Evolutionary conservation across 75 land plant species (phyloP).

Genomic region (Selaginella moellendorffii): DNA sequence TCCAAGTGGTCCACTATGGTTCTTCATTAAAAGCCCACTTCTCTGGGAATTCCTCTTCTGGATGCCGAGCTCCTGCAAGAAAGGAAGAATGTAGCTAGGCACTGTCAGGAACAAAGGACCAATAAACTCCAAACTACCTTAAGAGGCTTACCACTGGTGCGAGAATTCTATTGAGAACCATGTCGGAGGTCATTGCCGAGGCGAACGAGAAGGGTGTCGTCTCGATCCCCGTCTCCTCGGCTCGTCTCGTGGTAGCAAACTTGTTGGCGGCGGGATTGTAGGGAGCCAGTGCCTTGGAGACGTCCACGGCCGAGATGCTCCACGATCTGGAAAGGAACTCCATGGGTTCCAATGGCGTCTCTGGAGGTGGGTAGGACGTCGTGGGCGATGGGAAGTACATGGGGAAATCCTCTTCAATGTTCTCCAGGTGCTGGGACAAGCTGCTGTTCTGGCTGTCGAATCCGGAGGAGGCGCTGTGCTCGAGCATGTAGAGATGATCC

Average conservation of each 20-base stretch:
- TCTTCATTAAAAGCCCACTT: slow-evolving; percentile 49
- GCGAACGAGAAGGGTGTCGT: slow-evolving; percentile 57
- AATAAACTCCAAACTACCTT: no score
- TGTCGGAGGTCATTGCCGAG: slow-evolving; percentile 65
- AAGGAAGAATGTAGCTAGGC: background rate
- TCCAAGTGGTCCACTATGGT: slow-evolving; percentile 26
- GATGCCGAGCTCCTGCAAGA: background rate
- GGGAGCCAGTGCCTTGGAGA: slow-evolving; percentile 50
- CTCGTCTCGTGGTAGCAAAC: slow-evolving; percentile 1
- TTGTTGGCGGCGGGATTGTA: background rate
- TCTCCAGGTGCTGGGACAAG: slow-evolving; percentile 26
- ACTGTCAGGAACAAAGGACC: background rate
- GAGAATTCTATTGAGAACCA: slow-evolving; percentile 74
- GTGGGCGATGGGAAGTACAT: slow-evolving; percentile 21
- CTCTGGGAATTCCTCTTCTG: slow-evolving; percentile 70
- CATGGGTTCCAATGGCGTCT: slow-evolving; percentile 89
- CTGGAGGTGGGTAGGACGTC: slow-evolving; percentile 36
- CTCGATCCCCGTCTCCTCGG: slow-evolving; percentile 3
- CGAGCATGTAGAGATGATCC: no score
- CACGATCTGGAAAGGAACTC: slow-evolving; percentile 85
- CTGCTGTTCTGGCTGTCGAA: background rate
- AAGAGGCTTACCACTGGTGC: slow-evolving; percentile 13
- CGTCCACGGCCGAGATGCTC: slow-evolving; percentile 77
- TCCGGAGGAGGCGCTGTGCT: background rate
- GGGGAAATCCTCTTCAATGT: slow-evolving; percentile 51